Evolutionary conservation across 2,329 filamentous ascomycete genomes (phyloP), one percentile per base, ranked within the genome.

Genomic region (Ambrosiella xylebori): DNA sequence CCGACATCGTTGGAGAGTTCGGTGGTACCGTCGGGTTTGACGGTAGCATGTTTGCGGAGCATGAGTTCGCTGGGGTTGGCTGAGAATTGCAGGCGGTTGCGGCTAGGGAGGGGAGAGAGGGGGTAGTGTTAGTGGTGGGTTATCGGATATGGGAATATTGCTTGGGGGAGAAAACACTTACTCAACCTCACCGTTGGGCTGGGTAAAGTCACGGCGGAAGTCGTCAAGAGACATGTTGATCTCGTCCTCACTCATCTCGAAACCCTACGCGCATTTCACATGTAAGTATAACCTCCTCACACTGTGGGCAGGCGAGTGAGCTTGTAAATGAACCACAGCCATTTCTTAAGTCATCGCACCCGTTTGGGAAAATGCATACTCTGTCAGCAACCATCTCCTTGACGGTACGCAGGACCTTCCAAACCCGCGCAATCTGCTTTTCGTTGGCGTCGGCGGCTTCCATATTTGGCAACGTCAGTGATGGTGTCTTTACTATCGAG

Each of bases 381-480:
- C 91, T 76, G 71, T 97, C 93, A 62, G 80, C 77, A 65, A 93
- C 85, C 91, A 98, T 95, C 77, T 98, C 88, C 71, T 95, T 88
- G 54, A 89, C 83, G 7, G 93, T 98, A 71, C 83, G 82, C 81
- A 88, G 94, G 65, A 90, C 88, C 71, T 91, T 86, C 91, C 93
- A 98, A 64, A 96, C 81, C 68, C 86, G 82, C 66, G 78, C 73
- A 54, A 77, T 70, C 70, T 75, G 73, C 68, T 77, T 76, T 19
- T 61, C 61, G 55, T 61, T 59, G 56, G 63, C 73, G 70, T 69
- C 74, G 50, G 61, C 69, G 65, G 67, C 66, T 63, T 72, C 70
- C 71, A 73, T 73, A 41, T 57, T 65, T 61, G 51, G 41, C 8
- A 17, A 27, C 47, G 7, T 39, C 39, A 6, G 6, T 6, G 47